These are phyloP conservation scores for Wallacemonas sp. DNA, from an alignment of 208 protist genomes.

Conservation along the genomic window DNA sequence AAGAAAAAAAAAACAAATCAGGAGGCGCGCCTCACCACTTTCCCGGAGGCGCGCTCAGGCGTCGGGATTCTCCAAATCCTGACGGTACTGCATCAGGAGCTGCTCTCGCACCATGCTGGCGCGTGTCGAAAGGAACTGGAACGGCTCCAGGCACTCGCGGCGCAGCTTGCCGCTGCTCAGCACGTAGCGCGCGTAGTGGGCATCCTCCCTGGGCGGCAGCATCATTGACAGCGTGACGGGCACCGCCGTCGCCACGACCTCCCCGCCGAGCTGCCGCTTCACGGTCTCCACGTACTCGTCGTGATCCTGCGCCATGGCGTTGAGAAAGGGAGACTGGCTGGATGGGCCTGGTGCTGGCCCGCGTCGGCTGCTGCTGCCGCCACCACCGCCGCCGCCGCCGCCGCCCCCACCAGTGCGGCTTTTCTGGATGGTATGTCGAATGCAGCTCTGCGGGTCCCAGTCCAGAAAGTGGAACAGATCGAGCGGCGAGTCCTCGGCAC, in stretches of 20 bases:
- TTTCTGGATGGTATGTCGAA: neutral
- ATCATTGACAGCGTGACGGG: slow-evolving; percentile 20
- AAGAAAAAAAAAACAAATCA: too few relatives aligned
- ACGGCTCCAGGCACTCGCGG: slow-evolving; percentile 75
- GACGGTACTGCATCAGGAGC: slow-evolving; percentile 4
- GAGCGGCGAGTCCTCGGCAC: slow-evolving; percentile 8
- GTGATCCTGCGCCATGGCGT: slow-evolving; percentile 8
- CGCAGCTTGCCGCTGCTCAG: slow-evolving; percentile 83
- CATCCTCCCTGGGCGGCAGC: slow-evolving; percentile 43
- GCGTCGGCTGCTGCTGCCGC: too few relatives aligned
- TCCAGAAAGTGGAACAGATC: slow-evolving; percentile 14
- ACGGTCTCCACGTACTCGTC: slow-evolving; percentile 14
- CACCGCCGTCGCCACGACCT: neutral
- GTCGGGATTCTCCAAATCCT: neutral
- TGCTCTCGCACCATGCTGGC: slow-evolving; percentile 37
- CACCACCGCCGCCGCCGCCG: neutral
- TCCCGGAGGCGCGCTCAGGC: neutral
- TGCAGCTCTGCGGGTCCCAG: slow-evolving; percentile 7
- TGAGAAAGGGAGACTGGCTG: slow-evolving; percentile 12
- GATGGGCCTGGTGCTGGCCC: too few relatives aligned
- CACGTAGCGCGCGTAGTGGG: slow-evolving; percentile 57
- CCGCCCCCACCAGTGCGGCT: neutral
- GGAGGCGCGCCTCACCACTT: too few relatives aligned
- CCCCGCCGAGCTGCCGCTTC: slow-evolving; percentile 1
- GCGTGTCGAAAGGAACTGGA: slow-evolving; percentile 60